Base-by-base conservation (phyloP, 257 asterid species). In the Agastache rugosa region DNA sequence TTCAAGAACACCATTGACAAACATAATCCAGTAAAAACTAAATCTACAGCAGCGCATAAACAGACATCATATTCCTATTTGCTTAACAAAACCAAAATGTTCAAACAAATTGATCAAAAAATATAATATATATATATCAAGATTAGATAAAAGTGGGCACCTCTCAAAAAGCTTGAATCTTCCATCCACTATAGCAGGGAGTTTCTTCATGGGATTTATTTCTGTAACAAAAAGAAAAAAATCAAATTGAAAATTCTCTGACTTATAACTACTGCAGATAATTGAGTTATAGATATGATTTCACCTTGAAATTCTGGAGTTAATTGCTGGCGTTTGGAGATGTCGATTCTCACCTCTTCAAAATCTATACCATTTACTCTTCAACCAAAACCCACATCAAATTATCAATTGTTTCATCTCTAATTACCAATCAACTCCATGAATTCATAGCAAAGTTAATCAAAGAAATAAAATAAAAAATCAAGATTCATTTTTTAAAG, bases 151-250 rank as follows among this genome's bases (percentile, higher is more conserved):
- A 54, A 53, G 29, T 71, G 27, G 50, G 23, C 63, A 92, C 99
- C 97, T 92, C 87, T 95, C 99, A 50, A 71, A 87, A 63, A 95
- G 99, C 90, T 85, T 92, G 80, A 92, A 90, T 71, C 89, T 81
- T 80, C 92, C 99, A 80, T 95, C 96, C 41, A 83, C 88, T 39
- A 95, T 87, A 11, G 96, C 98, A 12, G 99, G 99, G 44, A 95
- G 89, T 86, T 89, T 71, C 80, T 35, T 87, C 93, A 89, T 59
- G 70, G 98, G 96, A 53, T 95, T 95, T 61, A 89, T 75, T 39
- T 76, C 99, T 95, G 88, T 29, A 50, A 69, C 42, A 67, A 50
- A 11, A 76, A 45, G 3, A 19, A 67, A 15, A 7, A 10, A 59
- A 47, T 25, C 20, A 55, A 61, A 8, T n/a, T 31, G 53, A 6